Evolutionary conservation across 2,329 filamentous ascomycete genomes (phyloP).

Genomic region (Arthrobotrys conoides): DNA sequence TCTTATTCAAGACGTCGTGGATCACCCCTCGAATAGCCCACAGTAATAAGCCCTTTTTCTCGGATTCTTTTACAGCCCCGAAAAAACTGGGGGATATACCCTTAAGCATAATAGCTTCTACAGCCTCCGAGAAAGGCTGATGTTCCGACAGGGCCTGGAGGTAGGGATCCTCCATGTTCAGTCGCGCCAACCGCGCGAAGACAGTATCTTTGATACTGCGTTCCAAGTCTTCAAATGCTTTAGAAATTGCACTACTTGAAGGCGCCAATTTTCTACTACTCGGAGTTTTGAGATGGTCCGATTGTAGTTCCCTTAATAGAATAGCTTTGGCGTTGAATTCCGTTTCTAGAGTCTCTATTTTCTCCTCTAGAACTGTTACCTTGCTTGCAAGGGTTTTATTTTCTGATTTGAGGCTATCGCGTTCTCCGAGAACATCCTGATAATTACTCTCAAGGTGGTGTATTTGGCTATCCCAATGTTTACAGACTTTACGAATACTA

Average conservation of each 20-base stretch:
- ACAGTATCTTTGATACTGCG: conserved; percentile 33
- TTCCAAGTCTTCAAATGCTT: conserved; percentile 37
- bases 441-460: conserved; percentile 47
- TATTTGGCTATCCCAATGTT: conserved; percentile 42
- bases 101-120: conserved; percentile 36
- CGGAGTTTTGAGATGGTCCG: conserved; percentile 48
- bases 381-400: conserved; percentile 43
- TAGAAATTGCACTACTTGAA: conserved; percentile 32
- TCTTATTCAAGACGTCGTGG: conserved; percentile 42
- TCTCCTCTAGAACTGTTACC: conserved; percentile 29
- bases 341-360: conserved; percentile 1
- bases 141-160: conserved; percentile 35
- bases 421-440: conserved; percentile 31
- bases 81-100: conserved; percentile 32
- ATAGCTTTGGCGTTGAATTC: conserved; percentile 45
- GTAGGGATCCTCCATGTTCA: conserved; percentile 35
- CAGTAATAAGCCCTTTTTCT: conserved; percentile 43
- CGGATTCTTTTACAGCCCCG: conserved; percentile 31
- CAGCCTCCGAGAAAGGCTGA: conserved; percentile 34
- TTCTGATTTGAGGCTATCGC: conserved; percentile 29
- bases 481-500: conserved; percentile 36
- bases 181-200: conserved; percentile 18
- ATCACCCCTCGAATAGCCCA: conserved; percentile 51
- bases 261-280: conserved; percentile 36
- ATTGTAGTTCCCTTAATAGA: conserved; percentile 52